Evolutionary conservation across 2,329 filamentous ascomycete species (phyloP).

Genomic region (Westerdykella aurantiaca): DNA sequence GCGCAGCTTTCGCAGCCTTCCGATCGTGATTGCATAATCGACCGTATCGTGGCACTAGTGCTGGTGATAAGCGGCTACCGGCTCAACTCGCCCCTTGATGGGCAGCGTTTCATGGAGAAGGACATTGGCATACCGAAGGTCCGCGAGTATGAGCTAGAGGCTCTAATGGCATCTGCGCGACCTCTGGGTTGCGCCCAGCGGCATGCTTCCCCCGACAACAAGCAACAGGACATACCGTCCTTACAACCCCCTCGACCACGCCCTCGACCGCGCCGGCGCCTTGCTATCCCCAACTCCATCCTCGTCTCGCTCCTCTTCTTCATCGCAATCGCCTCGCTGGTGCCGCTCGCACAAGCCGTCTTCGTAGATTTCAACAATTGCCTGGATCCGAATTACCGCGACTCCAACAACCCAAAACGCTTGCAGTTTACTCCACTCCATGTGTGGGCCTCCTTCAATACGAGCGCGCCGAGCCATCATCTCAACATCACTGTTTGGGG

Average conservation of each 20-base stretch:
- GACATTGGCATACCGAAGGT: not conserved
- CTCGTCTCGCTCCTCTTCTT: conserved; percentile 18
- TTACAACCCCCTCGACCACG: conserved; percentile 25
- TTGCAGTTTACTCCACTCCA: conserved; percentile 76
- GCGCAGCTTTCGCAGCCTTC: too few relatives aligned
- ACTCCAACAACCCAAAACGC: conserved; percentile 51
- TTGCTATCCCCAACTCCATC: conserved; percentile 9
- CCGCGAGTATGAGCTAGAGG: not conserved
- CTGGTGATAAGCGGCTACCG: too few relatives aligned
- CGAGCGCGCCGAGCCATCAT: conserved; percentile 53
- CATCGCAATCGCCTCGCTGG: conserved; percentile 15
- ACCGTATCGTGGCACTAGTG: too few relatives aligned
- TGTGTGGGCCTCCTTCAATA: conserved; percentile 69
- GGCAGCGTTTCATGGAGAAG: not conserved
- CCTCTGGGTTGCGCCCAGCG: conserved; percentile 6
- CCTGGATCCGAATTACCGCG: conserved; percentile 55
- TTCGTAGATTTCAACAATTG: conserved; percentile 81
- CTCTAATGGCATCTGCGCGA: not conserved
- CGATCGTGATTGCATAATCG: too few relatives aligned
- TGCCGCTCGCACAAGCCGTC: conserved; percentile 41
- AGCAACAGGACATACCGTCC: conserved; percentile 17
- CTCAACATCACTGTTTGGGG: conserved; percentile 80
- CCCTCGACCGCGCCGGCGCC: conserved; percentile 24
- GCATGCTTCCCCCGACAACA: conserved; percentile 6
- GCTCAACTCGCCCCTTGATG: too few relatives aligned